Base-by-base conservation (phyloP, 192 early-diverging fungal genomes). In the Diversispora epigaea region DNA sequence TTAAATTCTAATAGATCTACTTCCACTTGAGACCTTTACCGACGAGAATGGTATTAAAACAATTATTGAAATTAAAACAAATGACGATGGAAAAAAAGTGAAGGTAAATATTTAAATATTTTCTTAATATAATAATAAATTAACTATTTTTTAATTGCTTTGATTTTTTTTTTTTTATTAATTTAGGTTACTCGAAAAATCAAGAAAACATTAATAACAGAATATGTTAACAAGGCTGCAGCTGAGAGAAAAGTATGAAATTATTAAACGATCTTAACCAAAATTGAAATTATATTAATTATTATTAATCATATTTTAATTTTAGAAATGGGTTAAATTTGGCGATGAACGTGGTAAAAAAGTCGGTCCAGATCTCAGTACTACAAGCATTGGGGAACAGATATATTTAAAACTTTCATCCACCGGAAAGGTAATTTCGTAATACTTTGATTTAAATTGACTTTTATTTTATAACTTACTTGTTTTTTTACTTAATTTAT, bases 11-110 rank as follows among this genome's bases (percentile, higher is more conserved):
- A 8, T 15, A 68, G 60, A 60, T 68, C 15, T 49, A 46, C 47
- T 73, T 21, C 80, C 84, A 44, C 64, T 79, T 44, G 77, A 84
- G 68, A 82, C 84, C 68, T 85, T 83, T 76, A 85, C 88, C 74
- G 89, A 91, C 50, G 88, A 89, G 67, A 91, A 95, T 73, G 94
- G 92, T 25, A 92, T 94, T 76, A 92, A 91, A 78, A 90, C 89
- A 8, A 86, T 94, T 64, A 87, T 93, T 50, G 91, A 94, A 84
- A 89, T 92, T 84, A 86, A 84, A 71, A 82, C 84, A n/a, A 97
- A 95, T 75, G 95, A 94, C 32, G 92, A 95, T 57, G 95, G 95
- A 78, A 92, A 95, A 79, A 94, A 90, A 84, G 94, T 97, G 61
- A 95, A 93, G 84, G 89, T 90, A 85, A 41, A 54, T 63, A 62